phyloP scores from a whole-genome alignment of 139 green algal genomes.

The Coelastrella sp. region DNA sequence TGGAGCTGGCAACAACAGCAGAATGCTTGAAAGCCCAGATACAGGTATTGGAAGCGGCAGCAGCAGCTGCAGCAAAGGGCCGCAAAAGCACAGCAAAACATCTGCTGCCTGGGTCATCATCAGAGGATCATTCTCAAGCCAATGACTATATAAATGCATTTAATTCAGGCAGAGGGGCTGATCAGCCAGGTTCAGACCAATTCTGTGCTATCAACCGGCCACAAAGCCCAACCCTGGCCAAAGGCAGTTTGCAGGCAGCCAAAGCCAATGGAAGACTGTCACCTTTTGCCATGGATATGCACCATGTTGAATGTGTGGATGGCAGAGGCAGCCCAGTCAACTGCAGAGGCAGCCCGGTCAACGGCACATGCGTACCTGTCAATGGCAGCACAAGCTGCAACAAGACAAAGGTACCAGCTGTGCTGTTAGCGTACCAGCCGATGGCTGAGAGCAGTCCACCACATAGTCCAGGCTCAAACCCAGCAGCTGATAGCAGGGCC shows the following conservation, averaged over 20 bases:
- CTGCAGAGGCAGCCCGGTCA: not conserved
- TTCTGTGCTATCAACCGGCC: not conserved
- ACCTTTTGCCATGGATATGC: not conserved
- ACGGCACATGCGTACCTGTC: not conserved
- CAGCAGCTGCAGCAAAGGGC: not conserved
- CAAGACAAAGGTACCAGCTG: not conserved
- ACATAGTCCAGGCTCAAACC: too few species aligned
- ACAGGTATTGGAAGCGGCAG: not conserved
- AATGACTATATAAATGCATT: not conserved
- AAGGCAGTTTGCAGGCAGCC: not conserved
- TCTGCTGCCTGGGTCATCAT: not conserved
- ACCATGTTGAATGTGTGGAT: not conserved
- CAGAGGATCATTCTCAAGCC: not conserved
- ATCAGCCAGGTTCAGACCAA: not conserved
- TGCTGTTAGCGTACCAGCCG: too few species aligned
- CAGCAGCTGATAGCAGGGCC: not conserved
- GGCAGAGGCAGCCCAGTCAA: not conserved
- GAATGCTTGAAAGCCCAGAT: slow-evolving; percentile 14
- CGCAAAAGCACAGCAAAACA: not conserved
- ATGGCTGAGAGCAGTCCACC: too few species aligned
- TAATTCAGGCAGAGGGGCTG: not conserved
- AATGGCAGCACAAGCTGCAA: not conserved
- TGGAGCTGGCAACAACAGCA: not conserved
- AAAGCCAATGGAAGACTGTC: not conserved
- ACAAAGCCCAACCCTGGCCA: not conserved